Base-by-base conservation (phyloP, 805 yeast genomes). In the Metschnikowia lochheadii region DNA sequence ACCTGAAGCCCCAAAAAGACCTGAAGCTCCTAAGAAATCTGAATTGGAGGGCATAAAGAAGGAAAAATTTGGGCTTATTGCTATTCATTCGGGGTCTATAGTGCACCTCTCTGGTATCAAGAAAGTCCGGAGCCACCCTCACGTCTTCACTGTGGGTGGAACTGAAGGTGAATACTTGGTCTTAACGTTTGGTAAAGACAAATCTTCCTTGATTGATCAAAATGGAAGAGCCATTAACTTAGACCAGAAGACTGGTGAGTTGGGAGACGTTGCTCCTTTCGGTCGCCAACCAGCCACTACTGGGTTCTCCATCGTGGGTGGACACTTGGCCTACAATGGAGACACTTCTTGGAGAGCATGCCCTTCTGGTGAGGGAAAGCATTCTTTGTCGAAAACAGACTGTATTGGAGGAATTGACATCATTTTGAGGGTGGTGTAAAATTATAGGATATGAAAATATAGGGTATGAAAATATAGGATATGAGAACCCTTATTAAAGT, bases 271-370 rank as follows among this genome's bases (percentile, higher is more conserved):
- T 8, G 4, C 7, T 13, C 35, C 35, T 18, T 63, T 59, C 50
- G 70, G 69, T 38, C 52, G 63, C 26, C 57, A 62, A 53, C 61
- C 60, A 15, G 67, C 75, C 44, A 62, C 75, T 32, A 52, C 66
- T 17, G 73, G 76, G 3, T 79, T 74, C 58, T 56, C 75, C 26
- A 65, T 78, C 55, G 23, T 56, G 6, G 60, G 65, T 40, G 76
- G 73, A 35, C 56, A 65, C 58, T 67, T 78, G 61, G 56, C 57
- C 3, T 72, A 63, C 59, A 52, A 66, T 35, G 72, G 68, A 41
- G 55, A 64, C 32, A 55, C 61, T 21, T 67, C 59, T 37, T 78
- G 75, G 66, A 60, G 62, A 33, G 77, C 77, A 35, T 69, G 74
- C 49, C 72, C 74, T 37, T 56, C 66, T 34, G 66, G 64, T 13